Percentiles rank a stretch among this genome's conserved stretches.
Conservation (phyloP, 139 green algal genomes). For the Yamagishiella unicocca region DNA sequence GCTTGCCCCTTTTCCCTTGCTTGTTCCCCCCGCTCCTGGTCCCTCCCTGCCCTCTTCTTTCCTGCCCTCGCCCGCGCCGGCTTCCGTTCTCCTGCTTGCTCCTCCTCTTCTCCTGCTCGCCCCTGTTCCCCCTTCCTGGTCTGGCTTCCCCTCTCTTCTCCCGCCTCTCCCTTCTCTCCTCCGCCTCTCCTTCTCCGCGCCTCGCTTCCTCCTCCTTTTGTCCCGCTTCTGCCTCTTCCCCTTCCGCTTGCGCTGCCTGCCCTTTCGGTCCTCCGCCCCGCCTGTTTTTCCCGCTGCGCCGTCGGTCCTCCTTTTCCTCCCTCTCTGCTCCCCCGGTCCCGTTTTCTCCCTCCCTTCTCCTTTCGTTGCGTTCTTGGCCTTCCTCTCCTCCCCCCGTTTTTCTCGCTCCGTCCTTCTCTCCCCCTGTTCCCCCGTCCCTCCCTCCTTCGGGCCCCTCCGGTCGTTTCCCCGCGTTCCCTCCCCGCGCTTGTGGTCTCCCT, state of each 20-base stretch:
- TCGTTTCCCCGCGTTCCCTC: neutral
- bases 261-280: neutral
- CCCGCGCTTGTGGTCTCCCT: neutral
- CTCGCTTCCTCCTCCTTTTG: neutral
- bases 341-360: neutral
- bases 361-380: neutral
- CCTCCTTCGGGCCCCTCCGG: neutral
- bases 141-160: neutral
- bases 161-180: neutral
- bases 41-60: neutral
- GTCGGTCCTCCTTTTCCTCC: neutral
- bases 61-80: neutral
- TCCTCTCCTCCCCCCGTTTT: neutral
- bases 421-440: neutral
- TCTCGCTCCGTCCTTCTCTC: neutral
- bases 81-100: neutral
- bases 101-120: neutral
- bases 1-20: neutral
- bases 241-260: neutral
- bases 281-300: neutral
- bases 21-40: too few relatives aligned
- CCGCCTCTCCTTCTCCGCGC: neutral
- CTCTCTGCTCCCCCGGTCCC: neutral
- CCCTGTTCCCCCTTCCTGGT: neutral
- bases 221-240: neutral